Evolutionary conservation across 129 eudicot genomes (phyloP).

Genomic region (Tagetes erecta): DNA sequence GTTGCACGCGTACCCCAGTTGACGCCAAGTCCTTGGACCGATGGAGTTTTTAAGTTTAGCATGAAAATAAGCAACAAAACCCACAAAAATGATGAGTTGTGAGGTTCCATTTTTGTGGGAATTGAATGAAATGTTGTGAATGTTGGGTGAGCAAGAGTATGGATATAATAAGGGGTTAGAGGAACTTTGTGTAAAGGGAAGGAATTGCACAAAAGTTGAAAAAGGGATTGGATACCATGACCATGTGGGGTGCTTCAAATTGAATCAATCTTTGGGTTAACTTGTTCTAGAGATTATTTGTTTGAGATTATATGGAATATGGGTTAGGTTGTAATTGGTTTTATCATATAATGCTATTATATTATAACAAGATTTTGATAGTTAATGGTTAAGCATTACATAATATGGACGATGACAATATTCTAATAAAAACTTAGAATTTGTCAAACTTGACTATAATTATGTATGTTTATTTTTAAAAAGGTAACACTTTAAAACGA

Average conservation of each 20-base stretch:
- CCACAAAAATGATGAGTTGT: slow-evolving; percentile 28
- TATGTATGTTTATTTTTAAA: too few species aligned
- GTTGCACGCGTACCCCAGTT: slow-evolving; percentile 79
- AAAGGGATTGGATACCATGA: slow-evolving; percentile 36
- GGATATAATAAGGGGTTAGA: slow-evolving; percentile 28
- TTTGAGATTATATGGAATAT: slow-evolving; percentile 28
- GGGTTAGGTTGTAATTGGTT: slow-evolving; percentile 7
- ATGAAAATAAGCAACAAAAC: slow-evolving; percentile 5
- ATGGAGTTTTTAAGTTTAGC: background rate
- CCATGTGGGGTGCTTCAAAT: slow-evolving; percentile 14
- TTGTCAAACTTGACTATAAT: too few species aligned
- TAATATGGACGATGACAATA: background rate
- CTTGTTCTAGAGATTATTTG: slow-evolving; percentile 40
- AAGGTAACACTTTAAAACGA: too few species aligned
- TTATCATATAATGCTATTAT: too few species aligned
- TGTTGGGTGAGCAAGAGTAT: slow-evolving; percentile 19
- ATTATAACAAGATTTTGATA: background rate
- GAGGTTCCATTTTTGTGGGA: slow-evolving; percentile 33
- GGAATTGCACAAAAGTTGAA: slow-evolving; percentile 42
- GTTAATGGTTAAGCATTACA: background rate
- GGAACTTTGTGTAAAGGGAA: slow-evolving; percentile 47
- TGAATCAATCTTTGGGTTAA: slow-evolving; percentile 32
- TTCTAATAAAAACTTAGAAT: background rate
- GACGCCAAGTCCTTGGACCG: slow-evolving; percentile 54
- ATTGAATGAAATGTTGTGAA: slow-evolving; percentile 17